phyloP scores from a whole-genome alignment of 192 early-diverging fungal genomes.

The Coemansia brasiliensis region DNA sequence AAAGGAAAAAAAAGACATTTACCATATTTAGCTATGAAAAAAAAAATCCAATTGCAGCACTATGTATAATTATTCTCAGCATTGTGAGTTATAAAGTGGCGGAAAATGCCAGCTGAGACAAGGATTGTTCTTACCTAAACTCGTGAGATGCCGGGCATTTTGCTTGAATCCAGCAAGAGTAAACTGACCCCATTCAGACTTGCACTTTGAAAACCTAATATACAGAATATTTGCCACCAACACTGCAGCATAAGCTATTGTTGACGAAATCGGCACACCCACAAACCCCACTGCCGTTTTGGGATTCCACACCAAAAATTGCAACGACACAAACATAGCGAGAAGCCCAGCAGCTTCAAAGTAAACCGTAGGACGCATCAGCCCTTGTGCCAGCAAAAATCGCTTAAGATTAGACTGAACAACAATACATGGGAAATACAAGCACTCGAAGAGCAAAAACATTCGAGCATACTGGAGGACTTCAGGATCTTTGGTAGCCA shows the following conservation, averaged over 20 bases:
- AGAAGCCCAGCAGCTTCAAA: slow-evolving; percentile 71
- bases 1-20: slow-evolving; percentile 1
- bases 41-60: too few species aligned
- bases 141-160: slow-evolving; percentile 30
- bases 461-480: slow-evolving; percentile 65
- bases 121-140: slow-evolving; percentile 26
- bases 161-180: slow-evolving; percentile 25
- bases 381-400: slow-evolving; percentile 86
- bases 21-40: too few species aligned
- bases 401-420: slow-evolving; percentile 81
- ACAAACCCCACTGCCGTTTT: slow-evolving; percentile 60
- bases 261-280: slow-evolving; percentile 71
- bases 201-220: slow-evolving; percentile 36
- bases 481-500: slow-evolving; percentile 72
- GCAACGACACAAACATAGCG: slow-evolving; percentile 74
- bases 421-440: slow-evolving; percentile 76
- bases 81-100: neutral
- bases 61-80: neutral
- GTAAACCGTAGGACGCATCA: slow-evolving; percentile 81
- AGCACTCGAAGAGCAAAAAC: slow-evolving; percentile 66
- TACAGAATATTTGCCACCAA: slow-evolving; percentile 62
- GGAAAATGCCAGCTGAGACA: neutral
- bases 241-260: slow-evolving; percentile 62
- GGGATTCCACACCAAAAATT: slow-evolving; percentile 65
- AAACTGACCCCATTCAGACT: slow-evolving; percentile 39